These are phyloP conservation scores for Phytophthora pinifolia DNA, from an alignment of 352 stramenopile genomes.

Conservation along the genomic window DNA sequence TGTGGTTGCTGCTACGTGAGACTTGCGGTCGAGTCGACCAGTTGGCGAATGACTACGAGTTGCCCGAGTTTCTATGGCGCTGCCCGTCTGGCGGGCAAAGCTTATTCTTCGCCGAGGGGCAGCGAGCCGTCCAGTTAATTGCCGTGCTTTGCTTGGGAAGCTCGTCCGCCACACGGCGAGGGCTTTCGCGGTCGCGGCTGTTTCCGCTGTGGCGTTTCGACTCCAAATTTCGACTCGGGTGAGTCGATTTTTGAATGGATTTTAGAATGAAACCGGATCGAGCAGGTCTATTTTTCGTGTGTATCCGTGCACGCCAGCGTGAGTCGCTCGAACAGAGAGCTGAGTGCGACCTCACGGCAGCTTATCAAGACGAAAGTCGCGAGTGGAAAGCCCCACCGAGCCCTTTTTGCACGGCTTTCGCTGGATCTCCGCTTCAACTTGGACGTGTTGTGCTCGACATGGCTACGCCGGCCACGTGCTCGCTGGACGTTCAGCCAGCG, in stretches of 20 bases:
- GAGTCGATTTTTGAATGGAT: no score
- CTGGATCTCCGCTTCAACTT: constrained; percentile 5
- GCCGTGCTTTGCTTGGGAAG: constrained; percentile 1
- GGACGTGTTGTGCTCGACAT: constrained; percentile 2
- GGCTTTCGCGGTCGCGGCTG: constrained; percentile 17
- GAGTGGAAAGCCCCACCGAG: constrained; percentile 8
- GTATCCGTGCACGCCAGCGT: no score
- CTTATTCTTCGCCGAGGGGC: constrained; percentile 21
- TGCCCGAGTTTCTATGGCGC: constrained; percentile 10
- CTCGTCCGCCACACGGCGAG: constrained; percentile 17
- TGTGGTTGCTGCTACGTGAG: constrained; percentile 1
- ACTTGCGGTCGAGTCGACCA: constrained; percentile 16
- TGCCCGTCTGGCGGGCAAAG: constrained; percentile 16
- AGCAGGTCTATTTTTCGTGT: no score
- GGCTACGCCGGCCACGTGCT: no score
- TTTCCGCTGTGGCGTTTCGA: no score
- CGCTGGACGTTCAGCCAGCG: no score
- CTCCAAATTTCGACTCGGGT: no score
- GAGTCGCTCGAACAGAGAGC: no score
- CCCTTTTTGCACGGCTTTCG: constrained; percentile 1
- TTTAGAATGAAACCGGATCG: background rate
- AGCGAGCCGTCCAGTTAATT: constrained; percentile 14
- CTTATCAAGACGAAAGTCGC: background rate
- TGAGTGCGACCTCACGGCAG: background rate
- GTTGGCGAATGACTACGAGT: constrained; percentile 23